Evolutionary conservation across 1,284 basidiomycete species (phyloP).

Genomic region (Chondrostereum purpureum): DNA sequence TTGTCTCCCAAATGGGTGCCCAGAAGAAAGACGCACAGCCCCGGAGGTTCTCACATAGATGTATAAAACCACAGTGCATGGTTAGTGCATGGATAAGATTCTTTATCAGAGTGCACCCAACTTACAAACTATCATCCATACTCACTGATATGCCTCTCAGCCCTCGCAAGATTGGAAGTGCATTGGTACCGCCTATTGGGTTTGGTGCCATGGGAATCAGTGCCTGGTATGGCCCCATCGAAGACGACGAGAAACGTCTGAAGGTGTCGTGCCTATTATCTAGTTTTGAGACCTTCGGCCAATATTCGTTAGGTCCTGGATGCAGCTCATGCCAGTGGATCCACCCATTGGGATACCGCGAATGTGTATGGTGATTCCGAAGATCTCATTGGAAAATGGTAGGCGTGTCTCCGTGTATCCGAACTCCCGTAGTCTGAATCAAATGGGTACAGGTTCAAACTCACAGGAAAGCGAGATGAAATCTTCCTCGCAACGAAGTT

Average conservation of each 20-base stretch:
- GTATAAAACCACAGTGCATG: too few species aligned
- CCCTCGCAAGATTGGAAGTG: constrained; percentile 10
- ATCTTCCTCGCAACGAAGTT: constrained; percentile 42
- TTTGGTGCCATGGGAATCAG: constrained; percentile 2
- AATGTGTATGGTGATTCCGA: constrained; percentile 10
- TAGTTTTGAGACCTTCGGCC: neutral
- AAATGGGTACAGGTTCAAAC: constrained; percentile 23
- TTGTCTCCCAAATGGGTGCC: too few species aligned
- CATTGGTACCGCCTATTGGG: neutral
- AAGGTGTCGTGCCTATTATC: neutral
- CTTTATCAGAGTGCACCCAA: too few species aligned
- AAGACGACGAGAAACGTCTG: constrained; percentile 2
- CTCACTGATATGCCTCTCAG: constrained; percentile 16
- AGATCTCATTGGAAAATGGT: constrained; percentile 10
- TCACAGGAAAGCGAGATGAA: constrained; percentile 28
- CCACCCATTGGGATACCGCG: constrained; percentile 6
- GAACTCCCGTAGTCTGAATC: neutral
- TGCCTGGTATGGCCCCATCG: neutral
- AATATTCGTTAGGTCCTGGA: constrained; percentile 6
- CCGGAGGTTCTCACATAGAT: too few species aligned
- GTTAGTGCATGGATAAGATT: too few species aligned
- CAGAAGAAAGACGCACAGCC: too few species aligned
- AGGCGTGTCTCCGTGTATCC: neutral
- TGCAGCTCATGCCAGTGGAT: constrained; percentile 2
- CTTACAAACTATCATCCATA: too few species aligned